phyloP scores from a whole-genome alignment of 345 rosid genomes.

The Syzygium oleosum region DNA sequence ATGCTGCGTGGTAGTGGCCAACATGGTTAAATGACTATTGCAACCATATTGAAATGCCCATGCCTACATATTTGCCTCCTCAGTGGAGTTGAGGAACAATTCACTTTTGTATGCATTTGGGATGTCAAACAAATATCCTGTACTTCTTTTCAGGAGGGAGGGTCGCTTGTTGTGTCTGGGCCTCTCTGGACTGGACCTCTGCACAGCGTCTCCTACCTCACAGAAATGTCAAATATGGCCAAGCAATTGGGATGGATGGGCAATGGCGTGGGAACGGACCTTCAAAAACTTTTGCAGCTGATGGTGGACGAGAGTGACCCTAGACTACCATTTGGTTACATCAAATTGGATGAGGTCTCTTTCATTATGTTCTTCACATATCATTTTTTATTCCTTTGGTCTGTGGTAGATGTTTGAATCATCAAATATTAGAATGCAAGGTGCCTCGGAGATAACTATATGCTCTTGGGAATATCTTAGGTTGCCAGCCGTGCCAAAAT shows the following conservation, averaged over 20 bases:
- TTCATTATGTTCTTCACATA: not conserved
- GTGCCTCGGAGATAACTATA: not conserved
- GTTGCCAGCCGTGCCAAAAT: slow-evolving; percentile 76
- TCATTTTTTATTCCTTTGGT: not conserved
- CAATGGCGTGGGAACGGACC: slow-evolving; percentile 35
- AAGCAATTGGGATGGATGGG: slow-evolving; percentile 72
- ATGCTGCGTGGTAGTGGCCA: not conserved
- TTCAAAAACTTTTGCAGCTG: slow-evolving; percentile 57
- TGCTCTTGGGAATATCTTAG: slow-evolving; percentile 18
- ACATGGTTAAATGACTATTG: not conserved
- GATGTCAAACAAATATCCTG: not conserved
- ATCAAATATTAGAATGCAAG: not conserved
- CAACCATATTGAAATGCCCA: not conserved
- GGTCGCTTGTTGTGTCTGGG: slow-evolving; percentile 51
- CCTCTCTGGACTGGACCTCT: slow-evolving; percentile 91
- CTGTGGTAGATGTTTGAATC: not conserved
- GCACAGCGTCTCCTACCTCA: slow-evolving; percentile 47
- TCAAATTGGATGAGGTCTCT: slow-evolving; percentile 70
- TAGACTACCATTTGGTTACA: slow-evolving; percentile 74
- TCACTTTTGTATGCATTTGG: not conserved
- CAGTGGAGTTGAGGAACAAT: not conserved
- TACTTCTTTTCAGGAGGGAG: slow-evolving; percentile 21
- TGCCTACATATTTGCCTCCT: not conserved
- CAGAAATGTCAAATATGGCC: slow-evolving; percentile 59
- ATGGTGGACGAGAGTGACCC: slow-evolving; percentile 86